phyloP scores from a whole-genome alignment of 2,329 filamentous ascomycete genomes.

The Fusarium dimerum region DNA sequence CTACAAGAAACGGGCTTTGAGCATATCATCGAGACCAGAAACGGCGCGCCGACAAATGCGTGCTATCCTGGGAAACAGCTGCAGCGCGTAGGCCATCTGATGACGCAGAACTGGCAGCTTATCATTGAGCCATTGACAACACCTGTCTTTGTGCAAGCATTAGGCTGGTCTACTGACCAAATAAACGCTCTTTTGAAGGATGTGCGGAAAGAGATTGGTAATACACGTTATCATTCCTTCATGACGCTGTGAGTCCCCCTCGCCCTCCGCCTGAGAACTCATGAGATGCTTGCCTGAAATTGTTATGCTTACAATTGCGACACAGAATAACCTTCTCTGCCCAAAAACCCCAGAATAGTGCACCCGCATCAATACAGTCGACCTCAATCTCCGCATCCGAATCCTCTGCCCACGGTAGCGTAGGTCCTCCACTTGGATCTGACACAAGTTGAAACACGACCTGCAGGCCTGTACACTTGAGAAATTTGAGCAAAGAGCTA shows the following conservation, averaged over 20 bases:
- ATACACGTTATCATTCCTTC: conserved; percentile 25
- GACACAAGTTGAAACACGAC: conserved; percentile 3
- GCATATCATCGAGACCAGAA: conserved; percentile 21
- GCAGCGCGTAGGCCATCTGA: conserved; percentile 23
- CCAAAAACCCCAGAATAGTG: conserved; percentile 16
- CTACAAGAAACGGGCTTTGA: conserved; percentile 20
- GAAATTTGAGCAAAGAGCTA: not conserved
- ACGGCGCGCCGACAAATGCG: conserved; percentile 25
- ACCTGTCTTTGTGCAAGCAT: conserved; percentile 21
- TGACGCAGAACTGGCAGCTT: conserved; percentile 26
- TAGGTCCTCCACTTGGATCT: not conserved
- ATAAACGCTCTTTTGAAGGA: conserved; percentile 17
- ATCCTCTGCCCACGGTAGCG: conserved; percentile 5
- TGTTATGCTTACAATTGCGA: conserved; percentile 4
- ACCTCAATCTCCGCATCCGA: conserved; percentile 12
- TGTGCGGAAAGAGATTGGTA: conserved; percentile 21
- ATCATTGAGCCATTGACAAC: conserved; percentile 23
- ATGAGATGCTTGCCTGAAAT: not conserved
- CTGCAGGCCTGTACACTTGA: not conserved
- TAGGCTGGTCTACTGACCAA: conserved; percentile 22
- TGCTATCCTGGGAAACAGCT: conserved; percentile 26
- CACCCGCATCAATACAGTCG: conserved; percentile 11
- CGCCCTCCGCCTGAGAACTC: conserved; percentile 4
- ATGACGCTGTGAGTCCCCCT: conserved; percentile 24
- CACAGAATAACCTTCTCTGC: conserved; percentile 18